phyloP scores from a whole-genome alignment of 139 green algal species.

The Desmodesmus armatus region DNA sequence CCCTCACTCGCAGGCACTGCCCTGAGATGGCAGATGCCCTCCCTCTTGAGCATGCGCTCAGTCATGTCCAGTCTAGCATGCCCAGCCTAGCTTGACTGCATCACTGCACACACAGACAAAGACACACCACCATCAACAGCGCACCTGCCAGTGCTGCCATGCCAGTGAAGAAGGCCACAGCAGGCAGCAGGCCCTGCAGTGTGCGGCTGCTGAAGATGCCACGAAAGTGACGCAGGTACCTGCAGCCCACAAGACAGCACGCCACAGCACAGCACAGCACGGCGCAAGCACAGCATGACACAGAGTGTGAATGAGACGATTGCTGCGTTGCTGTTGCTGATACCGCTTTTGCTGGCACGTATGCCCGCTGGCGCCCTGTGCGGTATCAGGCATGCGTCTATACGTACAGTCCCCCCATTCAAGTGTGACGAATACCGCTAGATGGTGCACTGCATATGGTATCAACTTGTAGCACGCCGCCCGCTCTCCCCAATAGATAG shows the following conservation, averaged over 20 bases:
- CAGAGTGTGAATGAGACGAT: too few species aligned
- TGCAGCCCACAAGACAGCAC: neutral
- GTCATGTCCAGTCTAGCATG: neutral
- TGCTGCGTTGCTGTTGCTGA: neutral
- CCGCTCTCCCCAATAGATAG: too few species aligned
- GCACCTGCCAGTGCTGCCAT: slow-evolving; percentile 23
- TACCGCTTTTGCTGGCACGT: neutral
- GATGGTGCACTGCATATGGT: too few species aligned
- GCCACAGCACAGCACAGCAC: neutral
- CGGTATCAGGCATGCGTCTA: too few species aligned
- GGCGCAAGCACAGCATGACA: neutral
- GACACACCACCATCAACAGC: neutral
- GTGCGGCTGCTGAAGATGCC: slow-evolving; percentile 42
- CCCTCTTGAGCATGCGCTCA: too few species aligned
- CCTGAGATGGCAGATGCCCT: too few species aligned
- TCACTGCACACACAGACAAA: neutral
- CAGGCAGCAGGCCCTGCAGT: slow-evolving; percentile 29
- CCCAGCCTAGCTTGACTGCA: neutral
- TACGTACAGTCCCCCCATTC: too few species aligned
- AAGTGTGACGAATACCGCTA: too few species aligned
- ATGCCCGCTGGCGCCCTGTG: too few species aligned
- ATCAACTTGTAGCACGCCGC: too few species aligned
- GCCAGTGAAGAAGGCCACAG: slow-evolving; percentile 15
- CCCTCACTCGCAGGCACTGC: too few species aligned
- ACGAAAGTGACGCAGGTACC: slow-evolving; percentile 34